Percentiles rank a stretch among this genome's conserved stretches.
phyloP scores from a whole-genome alignment of 1,284 basidiomycete genomes.

The Ustilago trichophora region DNA sequence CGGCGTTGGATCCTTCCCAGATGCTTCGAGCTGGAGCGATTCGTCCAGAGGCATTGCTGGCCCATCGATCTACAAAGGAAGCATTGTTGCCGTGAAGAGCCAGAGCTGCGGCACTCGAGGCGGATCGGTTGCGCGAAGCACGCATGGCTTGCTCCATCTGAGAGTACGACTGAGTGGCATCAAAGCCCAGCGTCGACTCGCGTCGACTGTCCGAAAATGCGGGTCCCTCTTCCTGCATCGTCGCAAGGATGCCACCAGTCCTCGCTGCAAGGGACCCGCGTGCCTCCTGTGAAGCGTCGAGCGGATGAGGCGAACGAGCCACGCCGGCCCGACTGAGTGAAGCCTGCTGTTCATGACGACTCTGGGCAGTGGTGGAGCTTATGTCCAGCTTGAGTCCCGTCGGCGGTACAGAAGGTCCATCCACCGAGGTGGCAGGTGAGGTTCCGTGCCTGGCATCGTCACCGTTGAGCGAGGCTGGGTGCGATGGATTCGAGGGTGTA shows the following conservation, averaged over 20 bases:
- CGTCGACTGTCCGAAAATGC: slow-evolving; percentile 12
- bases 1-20: slow-evolving; percentile 23
- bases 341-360: slow-evolving; percentile 29
- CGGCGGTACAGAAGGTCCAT: slow-evolving; percentile 15
- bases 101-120: slow-evolving; percentile 54
- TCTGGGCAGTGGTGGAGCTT: slow-evolving; percentile 6
- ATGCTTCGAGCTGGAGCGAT: slow-evolving; percentile 24
- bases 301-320: slow-evolving; percentile 34
- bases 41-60: slow-evolving; percentile 28
- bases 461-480: slow-evolving; percentile 34
- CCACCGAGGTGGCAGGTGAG: slow-evolving; percentile 34
- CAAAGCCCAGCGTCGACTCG: slow-evolving; percentile 26
- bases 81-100: slow-evolving; percentile 32
- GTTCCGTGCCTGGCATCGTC: slow-evolving; percentile 36
- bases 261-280: slow-evolving; percentile 20
- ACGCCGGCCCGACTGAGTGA: slow-evolving; percentile 30
- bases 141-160: slow-evolving; percentile 31
- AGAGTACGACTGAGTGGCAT: slow-evolving; percentile 9
- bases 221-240: slow-evolving; percentile 42
- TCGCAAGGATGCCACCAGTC: slow-evolving; percentile 28
- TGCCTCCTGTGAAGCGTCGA: slow-evolving; percentile 24
- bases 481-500: slow-evolving; percentile 26
- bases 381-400: slow-evolving; percentile 33
- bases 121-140: slow-evolving; percentile 42
- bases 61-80: slow-evolving; percentile 29